Evolutionary conservation across 164 flowering plant genomes (phyloP).

Genomic region (Berberis thunbergii): DNA sequence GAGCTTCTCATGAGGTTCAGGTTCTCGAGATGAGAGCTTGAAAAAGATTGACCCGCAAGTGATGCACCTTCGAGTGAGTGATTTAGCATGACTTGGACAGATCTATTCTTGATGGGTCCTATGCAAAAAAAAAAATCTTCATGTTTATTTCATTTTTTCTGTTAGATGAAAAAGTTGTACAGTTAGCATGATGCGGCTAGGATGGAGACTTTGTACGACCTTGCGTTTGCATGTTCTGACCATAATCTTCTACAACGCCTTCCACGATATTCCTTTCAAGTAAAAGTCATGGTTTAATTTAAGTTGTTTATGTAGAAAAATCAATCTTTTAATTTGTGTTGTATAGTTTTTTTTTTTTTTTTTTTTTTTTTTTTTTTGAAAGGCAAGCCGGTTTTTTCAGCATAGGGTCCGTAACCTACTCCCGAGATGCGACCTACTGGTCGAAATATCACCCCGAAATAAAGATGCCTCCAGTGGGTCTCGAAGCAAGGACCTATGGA

Average conservation of each 20-base stretch:
- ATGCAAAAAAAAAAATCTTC: background rate
- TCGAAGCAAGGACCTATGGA: no score
- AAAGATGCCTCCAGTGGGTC: no score
- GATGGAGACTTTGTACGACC: slow-evolving; percentile 81
- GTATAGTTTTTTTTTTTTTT: no score
- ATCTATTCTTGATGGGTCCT: background rate
- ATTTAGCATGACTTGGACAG: slow-evolving; percentile 18
- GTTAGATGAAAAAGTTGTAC: slow-evolving; percentile 78
- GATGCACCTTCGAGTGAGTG: slow-evolving; percentile 93
- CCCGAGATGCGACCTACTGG: no score
- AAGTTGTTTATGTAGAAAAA: background rate
- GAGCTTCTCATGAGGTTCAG: no score
- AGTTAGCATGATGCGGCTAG: slow-evolving; percentile 99
- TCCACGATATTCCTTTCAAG: slow-evolving; percentile 41
- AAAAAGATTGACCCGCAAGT: slow-evolving; percentile 65
- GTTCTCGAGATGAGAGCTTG: no score
- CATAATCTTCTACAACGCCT: slow-evolving; percentile 67
- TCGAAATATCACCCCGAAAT: no score
- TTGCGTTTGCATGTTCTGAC: slow-evolving; percentile 59
- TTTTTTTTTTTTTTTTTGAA: no score
- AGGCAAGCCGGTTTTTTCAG: no score
- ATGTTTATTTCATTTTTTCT: slow-evolving; percentile 8
- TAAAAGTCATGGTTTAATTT: background rate
- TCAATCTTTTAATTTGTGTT: background rate
- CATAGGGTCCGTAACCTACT: no score